phyloP scores from a whole-genome alignment of 768 basidiomycete species.

The Suillus fuscotomentosus region DNA sequence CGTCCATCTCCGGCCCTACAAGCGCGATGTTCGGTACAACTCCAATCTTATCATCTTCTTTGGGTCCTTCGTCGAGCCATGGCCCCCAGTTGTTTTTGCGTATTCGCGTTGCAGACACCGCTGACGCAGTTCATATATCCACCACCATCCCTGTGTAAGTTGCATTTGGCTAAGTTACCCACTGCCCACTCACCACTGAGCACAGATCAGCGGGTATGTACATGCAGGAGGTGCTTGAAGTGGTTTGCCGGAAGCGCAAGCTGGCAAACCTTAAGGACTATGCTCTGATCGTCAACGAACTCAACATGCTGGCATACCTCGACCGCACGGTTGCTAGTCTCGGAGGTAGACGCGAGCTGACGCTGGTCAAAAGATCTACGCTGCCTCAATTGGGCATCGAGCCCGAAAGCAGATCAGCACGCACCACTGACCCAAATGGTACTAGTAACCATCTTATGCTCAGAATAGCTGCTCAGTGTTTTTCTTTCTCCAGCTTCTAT shows the following conservation, averaged over 20 bases:
- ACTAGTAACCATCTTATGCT: conserved; percentile 2
- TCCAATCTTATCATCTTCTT: conserved; percentile 58
- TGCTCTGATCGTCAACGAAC: conserved; percentile 63
- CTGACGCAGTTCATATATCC: conserved; percentile 80
- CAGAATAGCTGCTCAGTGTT: neutral
- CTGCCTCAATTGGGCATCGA: conserved; percentile 70
- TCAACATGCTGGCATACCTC: conserved; percentile 79
- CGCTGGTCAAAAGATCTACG: conserved; percentile 77
- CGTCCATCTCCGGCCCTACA: conserved; percentile 34
- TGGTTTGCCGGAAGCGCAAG: conserved; percentile 71
- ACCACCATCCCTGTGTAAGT: conserved; percentile 91
- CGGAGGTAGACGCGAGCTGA: conserved; percentile 81
- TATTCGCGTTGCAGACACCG: conserved; percentile 76
- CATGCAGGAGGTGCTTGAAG: conserved; percentile 92
- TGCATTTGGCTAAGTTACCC: neutral
- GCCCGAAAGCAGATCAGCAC: conserved; percentile 59
- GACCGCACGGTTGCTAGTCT: conserved; percentile 96
- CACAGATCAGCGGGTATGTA: conserved; percentile 87
- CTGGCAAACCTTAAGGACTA: conserved; percentile 75
- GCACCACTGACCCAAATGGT: conserved; percentile 94
- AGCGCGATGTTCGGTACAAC: conserved; percentile 51
- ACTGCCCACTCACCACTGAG: neutral
- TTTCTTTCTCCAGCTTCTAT: conserved; percentile 67
- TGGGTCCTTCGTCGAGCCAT: conserved; percentile 67
- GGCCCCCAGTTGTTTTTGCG: conserved; percentile 84